Base-by-base conservation (phyloP, 1,139 yeast genomes). In the Taiozyma sp. region DNA sequence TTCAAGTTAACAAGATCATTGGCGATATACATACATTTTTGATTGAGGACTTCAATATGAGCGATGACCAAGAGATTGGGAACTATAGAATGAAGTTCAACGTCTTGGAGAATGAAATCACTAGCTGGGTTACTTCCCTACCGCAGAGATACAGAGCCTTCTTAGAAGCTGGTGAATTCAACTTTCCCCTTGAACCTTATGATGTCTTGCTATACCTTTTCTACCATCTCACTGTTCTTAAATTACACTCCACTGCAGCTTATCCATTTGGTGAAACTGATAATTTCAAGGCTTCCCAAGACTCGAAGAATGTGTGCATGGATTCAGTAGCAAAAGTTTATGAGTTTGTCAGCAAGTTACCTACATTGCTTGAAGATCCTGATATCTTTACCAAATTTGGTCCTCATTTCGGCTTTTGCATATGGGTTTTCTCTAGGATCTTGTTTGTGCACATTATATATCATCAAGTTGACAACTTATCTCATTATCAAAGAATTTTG, bases 371-470 rank as follows among this genome's bases (percentile, higher is more conserved):
- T 1, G 57, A 56, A 24, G 53, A 58, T 36, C 55, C 57, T 27
- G 51, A 51, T 4, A 55, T 60, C 6, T 61, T 64, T 53, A 63
- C 62, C 29, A 54, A 54, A 27, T 52, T 68, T 30, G 72, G 74
- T 1, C 72, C 73, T 6, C 67, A 65, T 43, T 70, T 66, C 51
- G 70, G 72, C 0, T 69, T 70, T 55, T 62, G 57, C 41, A 56
- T 69, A 14, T 70, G 73, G 73, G 69, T 70, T 16, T 63, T 67
- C 42, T 64, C 71, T 1, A 56, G 73, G 50, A 60, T 70, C n/a
- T 48, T 70, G 30, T 61, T 70, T 43, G 72, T 68, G n/a, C 69
- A 69, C 53, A 63, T 65, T 44, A 67, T 69, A 32, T 51, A 55
- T 30, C 57, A 57, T 16, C 43, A 56, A 10, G 47, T 53, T 10